A percentile compares a stretch with the other conserved stretches of the same genome.
These are phyloP conservation scores for Debaryomyces maramus DNA, from an alignment of 805 yeast species.

Conservation along the genomic window DNA sequence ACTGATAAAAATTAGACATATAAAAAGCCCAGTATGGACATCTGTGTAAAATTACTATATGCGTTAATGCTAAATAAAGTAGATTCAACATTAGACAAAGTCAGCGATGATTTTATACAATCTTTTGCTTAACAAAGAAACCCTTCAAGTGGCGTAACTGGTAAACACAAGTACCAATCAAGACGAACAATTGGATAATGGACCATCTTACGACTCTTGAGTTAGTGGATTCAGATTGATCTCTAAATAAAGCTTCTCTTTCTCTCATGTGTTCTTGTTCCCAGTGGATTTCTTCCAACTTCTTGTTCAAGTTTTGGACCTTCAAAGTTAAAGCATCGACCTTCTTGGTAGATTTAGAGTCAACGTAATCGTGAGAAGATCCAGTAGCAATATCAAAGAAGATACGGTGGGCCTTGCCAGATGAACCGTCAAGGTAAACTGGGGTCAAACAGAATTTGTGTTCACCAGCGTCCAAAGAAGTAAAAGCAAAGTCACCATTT, in stretches of 20 bases:
- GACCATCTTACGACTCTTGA: slow-evolving; percentile 74
- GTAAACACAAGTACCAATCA: slow-evolving; percentile 68
- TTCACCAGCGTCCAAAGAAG: slow-evolving; percentile 81
- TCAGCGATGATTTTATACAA: too few relatives aligned
- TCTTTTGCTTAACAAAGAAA: slow-evolving; percentile 85
- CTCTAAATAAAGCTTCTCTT: slow-evolving; percentile 75
- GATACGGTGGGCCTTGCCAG: slow-evolving; percentile 62
- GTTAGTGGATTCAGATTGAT: slow-evolving; percentile 75
- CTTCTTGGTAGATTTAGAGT: slow-evolving; percentile 58
- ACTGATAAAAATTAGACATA: too few relatives aligned
- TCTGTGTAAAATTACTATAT: too few relatives aligned
- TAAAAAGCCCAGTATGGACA: too few relatives aligned
- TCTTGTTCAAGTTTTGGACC: slow-evolving; percentile 38
- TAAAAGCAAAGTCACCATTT: slow-evolving; percentile 71
- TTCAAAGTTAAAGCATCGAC: slow-evolving; percentile 41
- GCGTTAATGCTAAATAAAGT: too few relatives aligned
- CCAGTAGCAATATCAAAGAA: slow-evolving; percentile 72
- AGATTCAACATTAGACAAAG: too few relatives aligned
- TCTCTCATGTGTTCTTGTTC: slow-evolving; percentile 61
- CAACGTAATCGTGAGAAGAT: slow-evolving; percentile 59
- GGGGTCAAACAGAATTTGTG: slow-evolving; percentile 75
- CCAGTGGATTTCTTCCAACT: slow-evolving; percentile 41
- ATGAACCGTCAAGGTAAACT: slow-evolving; percentile 66
- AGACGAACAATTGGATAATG: slow-evolving; percentile 64
- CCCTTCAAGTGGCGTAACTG: slow-evolving; percentile 76